Evolutionary conservation across 441 rosid genomes (phyloP).

Genomic region (Capsella rubella): DNA sequence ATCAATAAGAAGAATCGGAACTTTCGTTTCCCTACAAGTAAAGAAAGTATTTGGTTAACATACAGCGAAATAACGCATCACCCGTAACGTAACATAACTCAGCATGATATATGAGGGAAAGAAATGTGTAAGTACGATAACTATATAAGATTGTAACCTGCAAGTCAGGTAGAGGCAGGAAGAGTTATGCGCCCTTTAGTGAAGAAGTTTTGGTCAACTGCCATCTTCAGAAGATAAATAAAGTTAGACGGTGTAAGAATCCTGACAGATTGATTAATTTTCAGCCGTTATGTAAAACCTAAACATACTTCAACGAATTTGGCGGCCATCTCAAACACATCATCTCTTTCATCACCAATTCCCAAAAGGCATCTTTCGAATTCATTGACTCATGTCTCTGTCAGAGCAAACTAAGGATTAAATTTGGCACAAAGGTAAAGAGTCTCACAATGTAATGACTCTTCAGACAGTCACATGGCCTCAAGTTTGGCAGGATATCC

Average conservation of each 20-base stretch:
- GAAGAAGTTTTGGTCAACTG: conserved; percentile 65
- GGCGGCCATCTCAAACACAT: conserved; percentile 58
- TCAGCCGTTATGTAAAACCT: background rate
- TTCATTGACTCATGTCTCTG: conserved; percentile 49
- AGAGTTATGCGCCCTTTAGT: conserved; percentile 79
- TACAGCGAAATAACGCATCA: background rate
- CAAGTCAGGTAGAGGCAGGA: background rate
- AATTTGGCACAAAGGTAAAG: background rate
- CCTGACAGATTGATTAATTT: background rate
- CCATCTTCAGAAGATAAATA: conserved; percentile 58
- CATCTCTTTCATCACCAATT: conserved; percentile 68
- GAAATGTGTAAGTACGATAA: background rate
- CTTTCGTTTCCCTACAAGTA: conserved; percentile 66
- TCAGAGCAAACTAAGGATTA: background rate
- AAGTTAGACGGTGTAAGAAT: conserved; percentile 5
- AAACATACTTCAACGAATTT: conserved; percentile 68
- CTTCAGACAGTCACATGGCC: background rate
- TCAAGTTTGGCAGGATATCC: background rate
- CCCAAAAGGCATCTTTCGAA: conserved; percentile 59
- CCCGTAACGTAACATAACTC: too few species aligned
- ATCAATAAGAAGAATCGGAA: conserved; percentile 85
- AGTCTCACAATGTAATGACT: too few species aligned
- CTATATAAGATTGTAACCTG: background rate
- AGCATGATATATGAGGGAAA: too few species aligned
- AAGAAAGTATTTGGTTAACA: conserved; percentile 19